Evolutionary conservation across 2,329 filamentous ascomycete genomes (phyloP).

Genomic region (Colletotrichum coccodes): DNA sequence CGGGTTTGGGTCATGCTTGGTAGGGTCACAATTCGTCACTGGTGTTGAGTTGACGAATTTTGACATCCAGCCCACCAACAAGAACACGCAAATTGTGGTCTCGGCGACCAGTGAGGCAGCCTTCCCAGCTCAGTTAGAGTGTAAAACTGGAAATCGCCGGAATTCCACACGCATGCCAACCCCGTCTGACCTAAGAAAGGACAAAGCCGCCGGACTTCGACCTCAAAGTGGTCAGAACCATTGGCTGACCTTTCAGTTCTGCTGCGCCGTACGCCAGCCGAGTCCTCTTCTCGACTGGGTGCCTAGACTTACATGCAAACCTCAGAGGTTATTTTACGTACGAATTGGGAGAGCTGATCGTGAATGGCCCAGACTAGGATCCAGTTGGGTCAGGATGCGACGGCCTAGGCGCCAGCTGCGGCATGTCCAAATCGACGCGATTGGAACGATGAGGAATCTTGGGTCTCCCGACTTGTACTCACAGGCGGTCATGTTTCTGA

Average conservation of each 20-base stretch:
- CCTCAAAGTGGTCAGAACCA: not conserved
- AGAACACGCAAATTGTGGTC: not conserved
- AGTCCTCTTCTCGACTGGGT: not conserved
- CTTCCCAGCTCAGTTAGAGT: not conserved
- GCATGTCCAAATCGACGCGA: not conserved
- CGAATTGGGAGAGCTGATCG: not conserved
- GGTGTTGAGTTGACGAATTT: not conserved
- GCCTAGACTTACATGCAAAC: not conserved
- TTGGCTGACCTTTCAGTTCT: not conserved
- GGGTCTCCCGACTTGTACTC: not conserved
- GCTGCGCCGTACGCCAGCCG: slow-evolving; percentile 11
- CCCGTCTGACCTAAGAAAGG: slow-evolving; percentile 15
- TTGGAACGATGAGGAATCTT: not conserved
- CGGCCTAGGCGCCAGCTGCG: not conserved
- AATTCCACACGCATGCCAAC: not conserved
- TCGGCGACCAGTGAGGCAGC: not conserved
- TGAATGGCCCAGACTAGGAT: not conserved
- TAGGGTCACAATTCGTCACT: not conserved
- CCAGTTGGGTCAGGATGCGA: not conserved
- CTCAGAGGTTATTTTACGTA: not conserved
- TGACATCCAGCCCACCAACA: not conserved
- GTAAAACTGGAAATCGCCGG: not conserved
- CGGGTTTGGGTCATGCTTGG: not conserved
- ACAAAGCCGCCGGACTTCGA: not conserved
- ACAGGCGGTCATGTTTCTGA: not conserved